Evolutionary conservation across 2,329 filamentous ascomycete species (phyloP), one percentile per base, ranked within the genome.

Genomic region (Xylaria sp.): DNA sequence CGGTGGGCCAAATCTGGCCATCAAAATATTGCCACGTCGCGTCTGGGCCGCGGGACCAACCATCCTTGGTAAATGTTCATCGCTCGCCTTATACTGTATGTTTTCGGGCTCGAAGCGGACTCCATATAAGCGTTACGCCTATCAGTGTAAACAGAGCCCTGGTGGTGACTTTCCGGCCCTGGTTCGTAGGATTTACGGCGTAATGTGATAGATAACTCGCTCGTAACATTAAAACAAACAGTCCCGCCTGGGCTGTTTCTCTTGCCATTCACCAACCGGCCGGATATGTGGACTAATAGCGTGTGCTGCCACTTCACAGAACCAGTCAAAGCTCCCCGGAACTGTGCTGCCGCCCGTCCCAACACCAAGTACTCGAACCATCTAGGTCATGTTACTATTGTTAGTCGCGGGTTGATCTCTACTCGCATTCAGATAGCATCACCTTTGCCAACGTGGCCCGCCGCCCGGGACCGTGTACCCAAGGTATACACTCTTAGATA

Each of bases 21-120:
- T 70, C 73, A 73, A 72, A 61, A 50, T 71, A 68, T 69, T 76
- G 76, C 76, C 76, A 78, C 76, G 76, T 78, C 72, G 63, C 67
- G 60, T 51, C 59, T 63, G 57, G 42, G 60, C 67, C 67, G 63
- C 71, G 42, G 72, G 71, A 64, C 74, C 72, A 75, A 76, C 73
- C 68, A 70, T 69, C 70, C 62, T 66, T 61, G 71, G 72, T 73
- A 74, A 73, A 50, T 70, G 74, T 75, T 73, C 73, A 68, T 67
- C 71, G 70, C 69, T 70, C 71, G 70, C 70, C 67, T 75, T 71
- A 69, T 73, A 69, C 65, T 64, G 68, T 75, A 70, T 72, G 70
- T 61, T 64, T 32, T 73, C 70, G 65, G 71, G 70, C 58, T 70
- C 64, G 68, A 58, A 69, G 65, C 65, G 62, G 58, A 58, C 61